These are phyloP conservation scores for Endotrypanum monterogeii DNA, from an alignment of 208 protist genomes.

Conservation along the genomic window DNA sequence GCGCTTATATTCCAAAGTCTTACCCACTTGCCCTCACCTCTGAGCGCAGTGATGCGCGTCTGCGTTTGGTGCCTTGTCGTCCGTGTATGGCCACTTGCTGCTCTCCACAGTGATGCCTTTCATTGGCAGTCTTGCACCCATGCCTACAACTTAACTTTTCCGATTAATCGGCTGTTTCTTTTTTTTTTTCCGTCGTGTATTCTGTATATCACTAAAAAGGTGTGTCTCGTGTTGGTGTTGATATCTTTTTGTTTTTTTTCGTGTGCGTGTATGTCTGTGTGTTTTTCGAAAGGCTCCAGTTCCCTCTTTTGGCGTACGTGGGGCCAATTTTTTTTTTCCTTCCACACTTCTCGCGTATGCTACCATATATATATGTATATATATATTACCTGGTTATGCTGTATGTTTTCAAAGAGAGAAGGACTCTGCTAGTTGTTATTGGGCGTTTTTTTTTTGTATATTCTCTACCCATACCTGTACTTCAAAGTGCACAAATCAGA, in stretches of 20 bases:
- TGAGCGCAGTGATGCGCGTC: background rate
- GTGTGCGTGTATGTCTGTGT: background rate
- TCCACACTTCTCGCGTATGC: background rate
- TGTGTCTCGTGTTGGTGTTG: background rate
- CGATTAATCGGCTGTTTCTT: too few relatives aligned
- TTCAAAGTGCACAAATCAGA: too few relatives aligned
- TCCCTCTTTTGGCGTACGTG: background rate
- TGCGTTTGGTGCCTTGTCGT: background rate
- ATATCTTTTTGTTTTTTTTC: background rate
- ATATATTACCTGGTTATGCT: too few relatives aligned
- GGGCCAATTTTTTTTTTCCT: background rate
- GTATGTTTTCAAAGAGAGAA: too few relatives aligned
- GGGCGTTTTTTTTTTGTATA: too few relatives aligned
- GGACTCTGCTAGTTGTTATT: background rate
- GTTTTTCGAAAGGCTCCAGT: background rate
- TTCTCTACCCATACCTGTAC: too few relatives aligned
- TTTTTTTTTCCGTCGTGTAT: too few relatives aligned
- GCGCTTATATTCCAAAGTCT: background rate
- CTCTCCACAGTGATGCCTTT: background rate
- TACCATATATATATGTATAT: background rate
- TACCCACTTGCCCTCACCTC: background rate
- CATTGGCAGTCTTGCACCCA: background rate
- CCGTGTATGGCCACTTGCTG: background rate
- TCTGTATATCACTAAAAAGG: background rate
- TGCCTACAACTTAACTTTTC: background rate